Evolutionary conservation across 176 grass and related monocot genomes (phyloP).

Genomic region (Pontederia crassipes): DNA sequence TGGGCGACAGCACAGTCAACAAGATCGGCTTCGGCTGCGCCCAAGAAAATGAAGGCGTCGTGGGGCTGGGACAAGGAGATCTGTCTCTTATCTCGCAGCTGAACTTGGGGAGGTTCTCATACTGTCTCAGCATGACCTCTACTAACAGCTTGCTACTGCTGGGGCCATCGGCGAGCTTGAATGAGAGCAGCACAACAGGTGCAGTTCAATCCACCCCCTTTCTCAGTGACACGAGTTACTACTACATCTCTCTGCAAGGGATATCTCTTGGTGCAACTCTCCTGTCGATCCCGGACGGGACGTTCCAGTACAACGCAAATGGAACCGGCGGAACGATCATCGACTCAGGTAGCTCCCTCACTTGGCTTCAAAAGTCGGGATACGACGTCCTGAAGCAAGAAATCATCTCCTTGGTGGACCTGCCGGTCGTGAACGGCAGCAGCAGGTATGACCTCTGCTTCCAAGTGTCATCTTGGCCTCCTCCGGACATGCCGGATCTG

Average conservation of each 20-base stretch:
- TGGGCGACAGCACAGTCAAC: conserved; percentile 13
- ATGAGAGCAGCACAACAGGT: not conserved
- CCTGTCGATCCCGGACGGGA: not conserved
- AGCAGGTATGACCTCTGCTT: conserved; percentile 25
- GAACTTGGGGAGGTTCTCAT: conserved; percentile 30
- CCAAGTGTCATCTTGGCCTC: not conserved
- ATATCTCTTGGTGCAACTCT: conserved; percentile 25
- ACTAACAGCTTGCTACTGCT: conserved; percentile 32
- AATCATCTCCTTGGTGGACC: conserved; percentile 23
- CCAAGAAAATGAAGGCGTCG: conserved; percentile 24
- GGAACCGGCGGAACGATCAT: conserved; percentile 42
- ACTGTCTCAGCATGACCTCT: conserved; percentile 35
- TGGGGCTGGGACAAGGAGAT: not conserved
- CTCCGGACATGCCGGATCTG: conserved; percentile 21
- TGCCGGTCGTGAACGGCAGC: not conserved
- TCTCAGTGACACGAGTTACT: conserved; percentile 28
- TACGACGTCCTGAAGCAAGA: conserved; percentile 27
- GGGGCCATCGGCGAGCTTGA: conserved; percentile 34
- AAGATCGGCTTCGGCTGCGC: conserved; percentile 45
- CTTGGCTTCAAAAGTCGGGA: conserved; percentile 20
- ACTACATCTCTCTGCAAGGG: conserved; percentile 55
- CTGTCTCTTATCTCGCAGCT: conserved; percentile 48
- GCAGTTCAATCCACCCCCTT: conserved; percentile 37
- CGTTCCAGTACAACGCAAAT: conserved; percentile 4
- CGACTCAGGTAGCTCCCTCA: conserved; percentile 46